Evolutionary conservation across 2,329 filamentous ascomycete genomes (phyloP).

Genomic region (Aspergillus uvarum): DNA sequence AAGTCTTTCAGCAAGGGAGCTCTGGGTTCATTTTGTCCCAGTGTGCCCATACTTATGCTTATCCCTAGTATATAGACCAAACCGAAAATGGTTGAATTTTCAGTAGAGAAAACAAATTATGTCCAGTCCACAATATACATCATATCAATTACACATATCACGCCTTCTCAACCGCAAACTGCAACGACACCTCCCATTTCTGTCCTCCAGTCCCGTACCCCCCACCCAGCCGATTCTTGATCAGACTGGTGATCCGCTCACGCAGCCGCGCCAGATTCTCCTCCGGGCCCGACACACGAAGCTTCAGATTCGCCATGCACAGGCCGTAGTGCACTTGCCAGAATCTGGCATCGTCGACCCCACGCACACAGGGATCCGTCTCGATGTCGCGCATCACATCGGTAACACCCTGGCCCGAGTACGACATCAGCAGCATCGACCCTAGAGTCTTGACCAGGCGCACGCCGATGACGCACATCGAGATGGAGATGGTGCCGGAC

Average conservation of each 20-base stretch:
- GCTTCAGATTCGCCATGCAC: conserved; percentile 90
- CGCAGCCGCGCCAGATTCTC: conserved; percentile 70
- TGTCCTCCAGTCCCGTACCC: conserved; percentile 78
- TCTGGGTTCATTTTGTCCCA: too few relatives aligned
- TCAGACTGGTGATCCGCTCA: conserved; percentile 71
- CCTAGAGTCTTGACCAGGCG: conserved; percentile 83
- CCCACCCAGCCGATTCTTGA: conserved; percentile 83
- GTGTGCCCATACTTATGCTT: too few relatives aligned
- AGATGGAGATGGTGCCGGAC: conserved; percentile 75
- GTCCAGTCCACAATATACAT: conserved; percentile 2
- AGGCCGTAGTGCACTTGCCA: conserved; percentile 99
- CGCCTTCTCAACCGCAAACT: conserved; percentile 62
- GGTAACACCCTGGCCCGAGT: conserved; percentile 61
- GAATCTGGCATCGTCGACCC: conserved; percentile 87
- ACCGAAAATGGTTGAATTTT: not conserved
- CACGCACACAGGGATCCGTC: conserved; percentile 70
- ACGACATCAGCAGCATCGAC: conserved; percentile 95
- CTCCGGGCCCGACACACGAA: conserved; percentile 71
- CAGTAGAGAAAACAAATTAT: not conserved
- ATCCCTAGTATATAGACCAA: too few relatives aligned
- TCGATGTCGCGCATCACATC: conserved; percentile 84
- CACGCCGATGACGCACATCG: conserved; percentile 85
- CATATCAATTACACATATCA: conserved; percentile 17
- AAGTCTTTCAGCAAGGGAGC: too few relatives aligned
- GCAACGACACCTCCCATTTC: conserved; percentile 90